These are phyloP conservation scores for Bipolaris sorokiniana DNA, from an alignment of 2,329 filamentous ascomycete species.

Conservation along the genomic window DNA sequence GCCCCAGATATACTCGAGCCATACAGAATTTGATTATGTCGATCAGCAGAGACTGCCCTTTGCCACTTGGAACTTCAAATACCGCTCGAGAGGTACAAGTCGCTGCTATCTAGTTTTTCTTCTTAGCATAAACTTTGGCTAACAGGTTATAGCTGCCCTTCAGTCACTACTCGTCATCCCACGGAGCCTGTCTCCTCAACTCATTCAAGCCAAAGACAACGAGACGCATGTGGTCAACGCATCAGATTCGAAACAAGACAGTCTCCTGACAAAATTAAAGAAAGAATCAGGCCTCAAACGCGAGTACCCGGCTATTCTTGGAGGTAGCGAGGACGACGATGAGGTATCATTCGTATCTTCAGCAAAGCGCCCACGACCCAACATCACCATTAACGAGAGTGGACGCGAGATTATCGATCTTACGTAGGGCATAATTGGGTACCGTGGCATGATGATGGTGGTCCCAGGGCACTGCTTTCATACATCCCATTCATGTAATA, in stretches of 20 bases:
- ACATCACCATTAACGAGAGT: constrained; percentile 13
- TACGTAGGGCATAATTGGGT: constrained; percentile 13
- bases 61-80: constrained; percentile 28
- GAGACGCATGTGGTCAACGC: constrained; percentile 21
- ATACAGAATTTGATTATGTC: background rate
- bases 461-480: background rate
- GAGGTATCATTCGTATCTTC: constrained; percentile 17
- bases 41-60: constrained; percentile 8
- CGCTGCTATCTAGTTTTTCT: no score
- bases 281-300: constrained; percentile 17
- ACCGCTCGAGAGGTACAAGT: constrained; percentile 25
- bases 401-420: constrained; percentile 28
- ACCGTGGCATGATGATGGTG: background rate
- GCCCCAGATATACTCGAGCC: background rate
- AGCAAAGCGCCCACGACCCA: constrained; percentile 12
- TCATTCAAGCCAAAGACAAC: constrained; percentile 22
- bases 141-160: constrained; percentile 25
- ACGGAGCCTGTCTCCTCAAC: constrained; percentile 33
- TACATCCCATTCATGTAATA: no score
- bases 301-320: constrained; percentile 5
- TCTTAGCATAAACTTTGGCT: background rate
- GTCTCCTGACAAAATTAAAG: constrained; percentile 8
- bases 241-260: background rate
- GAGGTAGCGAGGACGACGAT: constrained; percentile 4
- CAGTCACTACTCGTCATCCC: constrained; percentile 43